Conservation (phyloP, 371 early-diverging fungal genomes). For the Syncephalis fuscata region DNA sequence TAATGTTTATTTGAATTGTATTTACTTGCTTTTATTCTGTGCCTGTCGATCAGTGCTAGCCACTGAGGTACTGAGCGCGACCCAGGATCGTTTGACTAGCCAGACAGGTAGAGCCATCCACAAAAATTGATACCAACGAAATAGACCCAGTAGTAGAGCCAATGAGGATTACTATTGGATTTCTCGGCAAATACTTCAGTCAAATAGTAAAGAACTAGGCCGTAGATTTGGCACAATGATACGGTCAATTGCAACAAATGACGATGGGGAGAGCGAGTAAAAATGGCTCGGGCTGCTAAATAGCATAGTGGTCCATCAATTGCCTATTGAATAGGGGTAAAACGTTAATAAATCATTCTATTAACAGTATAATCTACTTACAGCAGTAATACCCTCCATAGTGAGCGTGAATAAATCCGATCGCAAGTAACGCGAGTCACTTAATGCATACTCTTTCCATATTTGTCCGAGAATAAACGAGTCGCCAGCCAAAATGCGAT, state of each 20-base stretch:
- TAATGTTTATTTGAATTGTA: too few species aligned
- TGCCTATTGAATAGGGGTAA: too few species aligned
- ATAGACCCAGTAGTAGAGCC: conserved; percentile 63
- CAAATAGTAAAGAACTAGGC: conserved; percentile 49
- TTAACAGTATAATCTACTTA: conserved; percentile 19
- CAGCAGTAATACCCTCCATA: conserved; percentile 79
- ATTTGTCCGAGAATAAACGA: conserved; percentile 47
- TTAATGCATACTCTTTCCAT: conserved; percentile 85
- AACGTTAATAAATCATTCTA: too few species aligned
- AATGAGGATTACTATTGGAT: conserved; percentile 40
- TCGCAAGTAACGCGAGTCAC: conserved; percentile 75
- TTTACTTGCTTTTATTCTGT: too few species aligned
- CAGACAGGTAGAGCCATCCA: conserved; percentile 51
- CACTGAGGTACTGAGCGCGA: background rate
- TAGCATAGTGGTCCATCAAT: conserved; percentile 65
- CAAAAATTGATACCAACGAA: conserved; percentile 48
- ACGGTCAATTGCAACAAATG: conserved; percentile 51
- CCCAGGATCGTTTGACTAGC: conserved; percentile 1
- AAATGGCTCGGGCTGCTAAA: conserved; percentile 40
- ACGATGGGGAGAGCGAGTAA: conserved; percentile 32
- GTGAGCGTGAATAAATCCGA: conserved; percentile 57
- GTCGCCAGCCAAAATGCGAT: conserved; percentile 40
- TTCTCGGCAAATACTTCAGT: conserved; percentile 44
- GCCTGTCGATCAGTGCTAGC: too few species aligned
- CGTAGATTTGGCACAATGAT: conserved; percentile 60